These are phyloP conservation scores for Colletotrichum neosansevieriae DNA, from an alignment of 2,329 filamentous ascomycete genomes.

Conservation along the genomic window DNA sequence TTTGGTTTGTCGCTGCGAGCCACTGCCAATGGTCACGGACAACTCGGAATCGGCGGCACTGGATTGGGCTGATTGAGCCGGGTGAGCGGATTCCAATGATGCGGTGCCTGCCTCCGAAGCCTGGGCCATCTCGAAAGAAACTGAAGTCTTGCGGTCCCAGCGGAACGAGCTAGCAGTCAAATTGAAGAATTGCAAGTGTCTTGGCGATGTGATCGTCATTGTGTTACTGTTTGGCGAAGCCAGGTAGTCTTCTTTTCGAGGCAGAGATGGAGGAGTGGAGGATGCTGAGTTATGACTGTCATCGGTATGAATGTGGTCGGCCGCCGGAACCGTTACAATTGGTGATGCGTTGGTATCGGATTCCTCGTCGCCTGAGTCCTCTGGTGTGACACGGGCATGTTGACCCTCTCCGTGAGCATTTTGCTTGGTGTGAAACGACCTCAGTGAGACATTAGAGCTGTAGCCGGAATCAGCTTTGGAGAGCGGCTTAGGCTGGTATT, in stretches of 20 bases:
- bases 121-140: constrained; percentile 41
- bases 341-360: constrained; percentile 26
- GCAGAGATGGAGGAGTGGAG: constrained; percentile 49
- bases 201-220: constrained; percentile 21
- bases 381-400: neutral
- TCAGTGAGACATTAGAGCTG: constrained; percentile 69
- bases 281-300: constrained; percentile 43
- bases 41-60: constrained; percentile 48
- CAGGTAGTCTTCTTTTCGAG: constrained; percentile 49
- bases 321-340: constrained; percentile 14
- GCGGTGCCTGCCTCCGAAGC: constrained; percentile 37
- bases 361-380: constrained; percentile 31
- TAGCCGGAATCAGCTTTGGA: constrained; percentile 72
- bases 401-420: constrained; percentile 9
- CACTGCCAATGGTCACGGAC: constrained; percentile 51
- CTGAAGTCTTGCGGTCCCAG: constrained; percentile 42
- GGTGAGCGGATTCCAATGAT: constrained; percentile 40
- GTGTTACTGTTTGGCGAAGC: constrained; percentile 17
- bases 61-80: constrained; percentile 44
- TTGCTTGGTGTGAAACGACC: constrained; percentile 60
- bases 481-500: constrained; percentile 56
- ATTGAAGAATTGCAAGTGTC: constrained; percentile 35
- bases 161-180: constrained; percentile 28
- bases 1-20: constrained; percentile 44
- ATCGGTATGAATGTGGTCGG: constrained; percentile 10